Conservation (phyloP, 495 filamentous ascomycete genomes). For the Penicillium diatomitis region DNA sequence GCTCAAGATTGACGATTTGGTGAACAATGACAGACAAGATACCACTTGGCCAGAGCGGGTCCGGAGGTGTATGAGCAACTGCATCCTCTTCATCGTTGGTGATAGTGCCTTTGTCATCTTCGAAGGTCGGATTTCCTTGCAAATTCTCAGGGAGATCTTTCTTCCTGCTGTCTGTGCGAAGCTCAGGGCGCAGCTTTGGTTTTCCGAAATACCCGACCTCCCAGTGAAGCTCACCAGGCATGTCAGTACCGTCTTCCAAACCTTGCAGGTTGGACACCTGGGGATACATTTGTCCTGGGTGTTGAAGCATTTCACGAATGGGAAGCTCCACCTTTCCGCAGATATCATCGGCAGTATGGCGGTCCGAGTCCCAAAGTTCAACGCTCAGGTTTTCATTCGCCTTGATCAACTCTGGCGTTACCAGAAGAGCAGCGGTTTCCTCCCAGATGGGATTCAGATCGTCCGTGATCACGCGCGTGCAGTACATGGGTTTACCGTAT, state of each 20-base stretch:
- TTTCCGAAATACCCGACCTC: constrained; percentile 92
- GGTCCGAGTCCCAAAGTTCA: constrained; percentile 92
- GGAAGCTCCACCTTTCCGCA: constrained; percentile 90
- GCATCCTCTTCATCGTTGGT: constrained; percentile 71
- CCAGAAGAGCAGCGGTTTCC: constrained; percentile 77
- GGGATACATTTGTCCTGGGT: constrained; percentile 84
- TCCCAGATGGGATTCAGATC: constrained; percentile 92
- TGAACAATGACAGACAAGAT: constrained; percentile 78
- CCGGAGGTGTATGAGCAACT: constrained; percentile 80
- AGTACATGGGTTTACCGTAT: constrained; percentile 97
- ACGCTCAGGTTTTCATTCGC: constrained; percentile 86
- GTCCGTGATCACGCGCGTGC: constrained; percentile 88
- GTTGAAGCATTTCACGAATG: constrained; percentile 89
- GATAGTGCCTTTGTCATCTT: constrained; percentile 80
- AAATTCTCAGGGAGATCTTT: constrained; percentile 61
- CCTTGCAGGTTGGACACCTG: constrained; percentile 79
- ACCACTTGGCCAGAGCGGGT: constrained; percentile 88
- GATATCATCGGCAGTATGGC: constrained; percentile 81
- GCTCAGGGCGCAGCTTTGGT: constrained; percentile 69
- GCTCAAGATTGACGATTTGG: constrained; percentile 88
- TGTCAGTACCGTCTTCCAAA: constrained; percentile 69
- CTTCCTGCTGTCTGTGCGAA: constrained; percentile 81
- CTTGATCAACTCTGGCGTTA: constrained; percentile 83
- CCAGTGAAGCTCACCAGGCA: constrained; percentile 93
- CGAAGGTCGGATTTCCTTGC: constrained; percentile 63